phyloP scores from a whole-genome alignment of 441 rosid species.

The Sinapis alba region DNA sequence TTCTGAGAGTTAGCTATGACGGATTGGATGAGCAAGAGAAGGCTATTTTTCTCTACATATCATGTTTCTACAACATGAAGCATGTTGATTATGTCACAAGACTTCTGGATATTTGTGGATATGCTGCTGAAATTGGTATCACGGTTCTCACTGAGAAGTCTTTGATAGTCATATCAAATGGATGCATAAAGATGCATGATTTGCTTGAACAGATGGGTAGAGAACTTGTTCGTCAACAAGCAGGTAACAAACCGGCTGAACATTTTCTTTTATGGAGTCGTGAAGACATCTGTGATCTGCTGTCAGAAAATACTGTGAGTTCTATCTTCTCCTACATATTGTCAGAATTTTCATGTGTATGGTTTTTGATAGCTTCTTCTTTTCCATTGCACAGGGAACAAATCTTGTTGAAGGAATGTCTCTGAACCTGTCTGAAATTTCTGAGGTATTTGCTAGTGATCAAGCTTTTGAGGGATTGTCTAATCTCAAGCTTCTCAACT shows the following conservation, averaged over 20 bases:
- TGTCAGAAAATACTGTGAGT: conserved; percentile 33
- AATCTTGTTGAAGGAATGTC: conserved; percentile 32
- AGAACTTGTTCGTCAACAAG: conserved; percentile 41
- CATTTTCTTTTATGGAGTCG: conserved; percentile 43
- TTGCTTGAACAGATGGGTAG: conserved; percentile 47
- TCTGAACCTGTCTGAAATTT: conserved; percentile 21
- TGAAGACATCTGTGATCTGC: conserved; percentile 27
- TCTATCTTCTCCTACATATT: conserved; percentile 1
- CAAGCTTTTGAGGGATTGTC: conserved; percentile 29
- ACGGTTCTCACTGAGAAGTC: conserved; percentile 34
- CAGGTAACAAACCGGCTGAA: conserved; percentile 20
- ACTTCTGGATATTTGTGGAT: conserved; percentile 36
- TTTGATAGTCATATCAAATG: conserved; percentile 30
- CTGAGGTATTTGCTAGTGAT: conserved; percentile 25
- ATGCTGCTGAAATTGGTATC: conserved; percentile 35
- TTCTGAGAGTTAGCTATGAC: conserved; percentile 45
- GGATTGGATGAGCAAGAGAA: conserved; percentile 40
- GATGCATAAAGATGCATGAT: conserved; percentile 44
- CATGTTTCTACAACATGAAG: conserved; percentile 43
- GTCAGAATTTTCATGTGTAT: conserved; percentile 8
- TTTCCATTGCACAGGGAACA: conserved; percentile 35
- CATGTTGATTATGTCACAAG: conserved; percentile 2
- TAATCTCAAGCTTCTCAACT: conserved; percentile 39
- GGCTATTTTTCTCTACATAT: conserved; percentile 39
- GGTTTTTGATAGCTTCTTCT: conserved; percentile 13